Evolutionary conservation across 108 stramenopile species (phyloP), one percentile per base, ranked within the genome.

Genomic region (Halocafeteria seosinensis): DNA sequence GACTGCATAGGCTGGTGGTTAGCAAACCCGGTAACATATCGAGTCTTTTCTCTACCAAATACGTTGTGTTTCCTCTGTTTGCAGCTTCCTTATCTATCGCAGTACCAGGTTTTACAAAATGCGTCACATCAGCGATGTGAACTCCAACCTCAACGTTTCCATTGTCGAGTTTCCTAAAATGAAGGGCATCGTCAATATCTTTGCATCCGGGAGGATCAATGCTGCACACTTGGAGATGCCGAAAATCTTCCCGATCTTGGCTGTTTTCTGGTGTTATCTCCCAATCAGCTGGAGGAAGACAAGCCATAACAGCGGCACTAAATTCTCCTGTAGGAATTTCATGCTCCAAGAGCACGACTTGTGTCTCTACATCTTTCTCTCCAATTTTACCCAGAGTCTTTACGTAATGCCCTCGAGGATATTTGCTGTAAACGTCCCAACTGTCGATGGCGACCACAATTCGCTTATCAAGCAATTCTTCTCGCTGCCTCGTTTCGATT

Each of bases 141-240:
- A 98, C 93, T 0, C 97, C 97, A 3, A 91, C 86, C 67, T 92
- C 85, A 68, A 83, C 87, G 55, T 89, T 91, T 28, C 93, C 93
- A 11, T 61, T 38, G 63, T 35, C 37, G 9, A 67, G 62, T 2
- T 1, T 34, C 3, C 66, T 37, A 9, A 38, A 37, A 24, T 95
- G 93, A 13, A 99, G 82, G 0, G 97, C 97, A 71, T 99, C 97
- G 69, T 99, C 97, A 65, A 99, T 99, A 77, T 99, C 97, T 67
- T 94, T 91, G 71, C 97, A 99, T 24, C 94, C 94, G 3, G 97
- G 97, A 1, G 97, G 97, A 76, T 99, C 97, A 64, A 99, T 92
- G 37, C 88, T 90, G 30, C 90, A 76, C 12, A 96, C 87, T 0
- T 89, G 87, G 23, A 95, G 34, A 59, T 88, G 80, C 0, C 97